phyloP scores from a whole-genome alignment of 2,329 filamentous ascomycete species.

The Corniculantispora saksenae region DNA sequence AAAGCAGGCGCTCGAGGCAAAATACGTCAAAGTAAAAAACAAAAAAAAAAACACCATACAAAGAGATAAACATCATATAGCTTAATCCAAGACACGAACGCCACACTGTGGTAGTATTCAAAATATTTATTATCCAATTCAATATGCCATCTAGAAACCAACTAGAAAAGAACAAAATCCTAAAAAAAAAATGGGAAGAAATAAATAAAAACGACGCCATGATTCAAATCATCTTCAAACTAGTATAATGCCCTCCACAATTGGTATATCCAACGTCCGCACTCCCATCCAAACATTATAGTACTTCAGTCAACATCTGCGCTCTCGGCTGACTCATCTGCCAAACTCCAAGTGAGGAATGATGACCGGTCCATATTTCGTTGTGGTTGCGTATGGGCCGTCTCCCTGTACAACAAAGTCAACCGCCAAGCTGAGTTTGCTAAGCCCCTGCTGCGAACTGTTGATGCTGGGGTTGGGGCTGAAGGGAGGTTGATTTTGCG shows the following conservation, averaged over 20 bases:
- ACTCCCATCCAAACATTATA: not conserved
- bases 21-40: no score
- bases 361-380: constrained; percentile 96
- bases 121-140: not conserved
- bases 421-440: constrained; percentile 81
- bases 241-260: no score
- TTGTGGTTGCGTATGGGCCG: constrained; percentile 74
- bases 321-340: constrained; percentile 39
- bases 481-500: constrained; percentile 37
- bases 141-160: not conserved
- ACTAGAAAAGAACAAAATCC: not conserved
- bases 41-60: no score
- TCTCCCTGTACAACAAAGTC: constrained; percentile 98
- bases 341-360: constrained; percentile 83
- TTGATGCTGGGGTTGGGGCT: constrained; percentile 39
- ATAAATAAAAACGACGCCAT: not conserved
- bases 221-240: no score
- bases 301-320: not conserved
- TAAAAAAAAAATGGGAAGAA: not conserved
- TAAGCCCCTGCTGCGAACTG: constrained; percentile 47
- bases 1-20: no score
- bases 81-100: not conserved
- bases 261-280: constrained; percentile 13
- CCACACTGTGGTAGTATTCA: not conserved
- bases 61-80: not conserved